Percentiles rank a stretch among this genome's conserved stretches.
Conservation (phyloP, 345 rosid species). For the Melaleuca quinquenervia region DNA sequence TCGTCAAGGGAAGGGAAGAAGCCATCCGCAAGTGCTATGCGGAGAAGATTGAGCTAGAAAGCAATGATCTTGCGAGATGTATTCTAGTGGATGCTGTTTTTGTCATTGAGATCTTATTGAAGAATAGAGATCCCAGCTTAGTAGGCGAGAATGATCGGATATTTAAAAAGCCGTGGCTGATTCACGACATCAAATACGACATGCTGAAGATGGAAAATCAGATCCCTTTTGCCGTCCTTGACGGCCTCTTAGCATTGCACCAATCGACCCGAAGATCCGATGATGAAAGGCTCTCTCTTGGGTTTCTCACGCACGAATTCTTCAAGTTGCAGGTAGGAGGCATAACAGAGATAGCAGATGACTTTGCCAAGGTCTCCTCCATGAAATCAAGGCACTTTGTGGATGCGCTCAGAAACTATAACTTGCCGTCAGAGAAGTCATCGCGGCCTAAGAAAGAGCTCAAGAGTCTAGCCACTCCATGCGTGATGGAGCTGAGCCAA, state of each 20-base stretch:
- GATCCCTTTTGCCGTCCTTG: constrained; percentile 16
- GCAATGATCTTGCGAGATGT: not conserved
- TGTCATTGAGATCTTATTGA: not conserved
- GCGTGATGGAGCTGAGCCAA: not conserved
- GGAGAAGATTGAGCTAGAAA: not conserved
- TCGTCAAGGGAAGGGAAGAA: not conserved
- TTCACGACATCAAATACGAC: not conserved
- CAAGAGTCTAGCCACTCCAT: not conserved
- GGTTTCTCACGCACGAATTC: not conserved
- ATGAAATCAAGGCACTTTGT: not conserved
- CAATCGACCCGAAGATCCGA: not conserved
- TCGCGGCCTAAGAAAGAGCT: too few species aligned
- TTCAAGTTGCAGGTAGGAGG: not conserved
- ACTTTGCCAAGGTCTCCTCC: not conserved
- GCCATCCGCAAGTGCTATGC: not conserved
- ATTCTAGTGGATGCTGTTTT: not conserved
- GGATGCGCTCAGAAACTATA: not conserved
- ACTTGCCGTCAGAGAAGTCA: accelerated
- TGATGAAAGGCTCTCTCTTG: not conserved
- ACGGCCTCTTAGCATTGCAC: not conserved
- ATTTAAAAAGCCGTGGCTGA: not conserved
- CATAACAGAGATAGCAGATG: not conserved
- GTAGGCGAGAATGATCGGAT: not conserved
- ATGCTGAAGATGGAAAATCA: constrained; percentile 15
- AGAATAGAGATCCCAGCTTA: not conserved